phyloP scores from a whole-genome alignment of 164 flowering plant genomes.

The Nymphaea thermarum region DNA sequence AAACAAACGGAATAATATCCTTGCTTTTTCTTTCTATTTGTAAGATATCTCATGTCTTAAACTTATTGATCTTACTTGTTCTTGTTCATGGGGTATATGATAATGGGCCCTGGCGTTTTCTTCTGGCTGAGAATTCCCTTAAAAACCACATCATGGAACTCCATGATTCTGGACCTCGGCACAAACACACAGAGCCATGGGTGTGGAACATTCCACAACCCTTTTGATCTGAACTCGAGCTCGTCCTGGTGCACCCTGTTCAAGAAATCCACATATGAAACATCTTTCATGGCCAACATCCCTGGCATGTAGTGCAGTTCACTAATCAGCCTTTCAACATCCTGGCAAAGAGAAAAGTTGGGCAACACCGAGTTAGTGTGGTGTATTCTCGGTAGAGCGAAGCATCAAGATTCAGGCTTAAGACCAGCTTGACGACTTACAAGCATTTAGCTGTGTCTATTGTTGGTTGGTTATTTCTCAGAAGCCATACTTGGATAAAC shows the following conservation, averaged over 20 bases:
- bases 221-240: constrained; percentile 36
- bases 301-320: constrained; percentile 35
- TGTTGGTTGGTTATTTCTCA: too few relatives aligned
- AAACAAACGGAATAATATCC: too few relatives aligned
- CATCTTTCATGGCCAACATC: constrained; percentile 40
- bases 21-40: too few relatives aligned
- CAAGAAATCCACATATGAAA: constrained; percentile 40
- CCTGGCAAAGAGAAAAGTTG: constrained; percentile 20
- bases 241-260: constrained; percentile 54
- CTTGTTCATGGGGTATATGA: constrained; percentile 56
- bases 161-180: constrained; percentile 49
- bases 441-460: too few relatives aligned
- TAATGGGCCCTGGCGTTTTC: constrained; percentile 34
- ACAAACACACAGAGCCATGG: constrained; percentile 86
- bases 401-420: too few relatives aligned
- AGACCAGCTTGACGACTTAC: too few relatives aligned
- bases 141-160: constrained; percentile 50
- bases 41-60: too few relatives aligned
- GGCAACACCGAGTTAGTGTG: neutral
- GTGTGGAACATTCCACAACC: constrained; percentile 84
- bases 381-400: neutral
- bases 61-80: constrained; percentile 34
- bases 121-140: constrained; percentile 30
- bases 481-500: too few relatives aligned
- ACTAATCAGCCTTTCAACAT: constrained; percentile 25